A percentile compares a stretch with the other conserved stretches of the same genome.
Conservation (phyloP, 495 filamentous ascomycete species). For the Penicillium goetzii region DNA sequence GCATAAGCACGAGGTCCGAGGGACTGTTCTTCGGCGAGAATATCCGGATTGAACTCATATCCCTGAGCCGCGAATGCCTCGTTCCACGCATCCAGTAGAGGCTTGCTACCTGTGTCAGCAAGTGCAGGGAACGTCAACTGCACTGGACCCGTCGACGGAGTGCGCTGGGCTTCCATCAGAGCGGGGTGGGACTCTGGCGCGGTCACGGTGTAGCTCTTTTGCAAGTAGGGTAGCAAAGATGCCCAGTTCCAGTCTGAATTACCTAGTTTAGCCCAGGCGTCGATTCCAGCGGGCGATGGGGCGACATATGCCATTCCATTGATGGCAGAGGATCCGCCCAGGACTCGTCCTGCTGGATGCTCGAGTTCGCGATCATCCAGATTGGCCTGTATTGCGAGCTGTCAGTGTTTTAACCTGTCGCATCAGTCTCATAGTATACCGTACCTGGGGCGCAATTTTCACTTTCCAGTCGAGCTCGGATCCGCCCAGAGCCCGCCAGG, state of each 20-base stretch:
- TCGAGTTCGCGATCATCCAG: constrained; percentile 31
- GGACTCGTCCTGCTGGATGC: constrained; percentile 33
- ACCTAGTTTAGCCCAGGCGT: constrained; percentile 58
- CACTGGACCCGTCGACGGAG: constrained; percentile 22
- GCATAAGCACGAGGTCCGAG: constrained; percentile 24
- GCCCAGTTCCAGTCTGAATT: constrained; percentile 58
- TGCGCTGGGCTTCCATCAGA: not conserved
- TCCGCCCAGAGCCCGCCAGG: constrained; percentile 43
- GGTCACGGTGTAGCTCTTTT: constrained; percentile 19
- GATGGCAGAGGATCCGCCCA: constrained; percentile 42
- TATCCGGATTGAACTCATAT: constrained; percentile 19
- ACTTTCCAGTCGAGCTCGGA: constrained; percentile 60
- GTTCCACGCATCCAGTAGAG: constrained; percentile 33
- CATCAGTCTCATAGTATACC: not conserved
- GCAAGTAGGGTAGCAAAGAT: constrained; percentile 49
- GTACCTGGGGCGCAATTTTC: constrained; percentile 52
- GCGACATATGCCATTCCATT: constrained; percentile 34
- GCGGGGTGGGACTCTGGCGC: not conserved
- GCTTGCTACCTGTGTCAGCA: constrained; percentile 5
- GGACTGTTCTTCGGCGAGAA: constrained; percentile 17
- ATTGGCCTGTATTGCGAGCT: constrained; percentile 14
- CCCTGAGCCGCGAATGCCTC: constrained; percentile 26
- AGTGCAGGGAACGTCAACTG: constrained; percentile 29
- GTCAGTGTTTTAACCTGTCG: not conserved
- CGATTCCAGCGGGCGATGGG: constrained; percentile 46